A percentile compares a stretch with the other conserved stretches of the same genome.
Evolutionary conservation across 1,139 yeast species (phyloP).

Genomic region (Sugiyamaella xylanicola): DNA sequence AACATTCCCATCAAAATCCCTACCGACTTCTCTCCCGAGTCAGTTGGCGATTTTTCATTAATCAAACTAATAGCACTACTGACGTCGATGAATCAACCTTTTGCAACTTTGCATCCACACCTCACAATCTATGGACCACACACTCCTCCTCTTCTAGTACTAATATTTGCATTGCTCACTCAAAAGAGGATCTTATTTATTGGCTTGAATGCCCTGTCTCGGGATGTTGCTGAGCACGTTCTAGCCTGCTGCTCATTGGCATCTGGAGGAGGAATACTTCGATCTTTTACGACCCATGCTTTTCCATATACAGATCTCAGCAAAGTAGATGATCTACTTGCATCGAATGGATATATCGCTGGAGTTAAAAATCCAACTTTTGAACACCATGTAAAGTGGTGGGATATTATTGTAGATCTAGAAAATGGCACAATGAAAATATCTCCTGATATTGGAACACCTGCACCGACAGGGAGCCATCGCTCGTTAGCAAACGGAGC

Average conservation of each 20-base stretch:
- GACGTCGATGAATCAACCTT: slow-evolving; percentile 29
- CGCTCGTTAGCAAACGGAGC: slow-evolving; percentile 14
- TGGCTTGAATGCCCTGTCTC: slow-evolving; percentile 58
- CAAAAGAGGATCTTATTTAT: slow-evolving; percentile 58
- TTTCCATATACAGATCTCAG: slow-evolving; percentile 67
- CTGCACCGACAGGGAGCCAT: slow-evolving; percentile 19
- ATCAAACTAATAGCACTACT: slow-evolving; percentile 35
- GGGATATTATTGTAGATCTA: slow-evolving; percentile 63
- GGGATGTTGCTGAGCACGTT: slow-evolving; percentile 57
- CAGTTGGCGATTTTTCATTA: slow-evolving; percentile 41
- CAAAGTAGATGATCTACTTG: slow-evolving; percentile 57
- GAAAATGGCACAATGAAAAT: slow-evolving; percentile 51
- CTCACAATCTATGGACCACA: slow-evolving; percentile 54
- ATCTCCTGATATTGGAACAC: slow-evolving; percentile 35
- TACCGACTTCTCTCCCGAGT: slow-evolving; percentile 39
- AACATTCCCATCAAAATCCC: slow-evolving; percentile 43
- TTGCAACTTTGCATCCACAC: slow-evolving; percentile 39
- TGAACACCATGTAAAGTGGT: slow-evolving; percentile 56
- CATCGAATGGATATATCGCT: slow-evolving; percentile 59
- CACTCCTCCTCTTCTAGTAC: slow-evolving; percentile 60
- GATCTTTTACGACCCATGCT: slow-evolving; percentile 52
- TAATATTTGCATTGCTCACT: slow-evolving; percentile 60
- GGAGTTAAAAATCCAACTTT: slow-evolving; percentile 71
- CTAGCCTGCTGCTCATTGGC: slow-evolving; percentile 56
- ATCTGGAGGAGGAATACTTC: slow-evolving; percentile 60